Conservation (phyloP, 1,284 basidiomycete genomes). For the Boletus hoseneyae region DNA sequence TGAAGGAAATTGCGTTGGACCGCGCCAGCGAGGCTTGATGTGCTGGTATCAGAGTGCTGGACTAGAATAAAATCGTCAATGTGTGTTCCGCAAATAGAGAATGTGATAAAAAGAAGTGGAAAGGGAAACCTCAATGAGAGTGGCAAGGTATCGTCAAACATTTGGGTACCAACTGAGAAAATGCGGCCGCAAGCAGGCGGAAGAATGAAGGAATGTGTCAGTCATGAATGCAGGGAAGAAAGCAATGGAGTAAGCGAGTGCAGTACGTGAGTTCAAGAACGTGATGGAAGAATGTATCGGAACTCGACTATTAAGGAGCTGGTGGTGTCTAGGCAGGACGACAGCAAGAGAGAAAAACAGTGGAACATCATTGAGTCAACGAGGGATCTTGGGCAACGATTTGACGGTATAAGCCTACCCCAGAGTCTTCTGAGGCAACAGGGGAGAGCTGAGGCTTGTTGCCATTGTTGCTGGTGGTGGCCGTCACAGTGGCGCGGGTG, state of each 20-base stretch:
- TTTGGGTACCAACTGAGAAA: slow-evolving; percentile 28
- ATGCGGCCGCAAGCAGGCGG: slow-evolving; percentile 22
- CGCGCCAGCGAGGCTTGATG: slow-evolving; percentile 21
- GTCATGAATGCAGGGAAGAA: slow-evolving; percentile 28
- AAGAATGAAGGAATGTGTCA: slow-evolving; percentile 32
- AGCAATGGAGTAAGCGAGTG: slow-evolving; percentile 25
- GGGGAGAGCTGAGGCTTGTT: slow-evolving; percentile 61
- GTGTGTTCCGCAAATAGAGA: slow-evolving; percentile 37
- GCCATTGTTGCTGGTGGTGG: slow-evolving; percentile 6
- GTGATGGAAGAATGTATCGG: slow-evolving; percentile 19
- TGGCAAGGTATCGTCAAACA: slow-evolving; percentile 36
- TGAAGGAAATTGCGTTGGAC: slow-evolving; percentile 14
- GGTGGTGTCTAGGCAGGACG: slow-evolving; percentile 23
- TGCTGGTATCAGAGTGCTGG: slow-evolving; percentile 27
- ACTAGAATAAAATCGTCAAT: slow-evolving; percentile 34
- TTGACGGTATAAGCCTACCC: slow-evolving; percentile 76
- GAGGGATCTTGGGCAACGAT: slow-evolving; percentile 71
- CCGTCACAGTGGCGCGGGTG: slow-evolving; percentile 23
- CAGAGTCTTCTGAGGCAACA: slow-evolving; percentile 80
- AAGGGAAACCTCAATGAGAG: slow-evolving; percentile 28
- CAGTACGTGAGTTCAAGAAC: slow-evolving; percentile 25
- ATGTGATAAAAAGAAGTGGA: slow-evolving; percentile 30
- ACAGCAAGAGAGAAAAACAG: slow-evolving; percentile 16
- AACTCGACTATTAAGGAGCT: slow-evolving; percentile 25
- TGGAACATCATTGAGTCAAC: slow-evolving; percentile 45